Percentiles rank a stretch among this genome's conserved stretches.
Conservation (phyloP, 2,329 filamentous ascomycete species). For the Xylariaceae sp. region DNA sequence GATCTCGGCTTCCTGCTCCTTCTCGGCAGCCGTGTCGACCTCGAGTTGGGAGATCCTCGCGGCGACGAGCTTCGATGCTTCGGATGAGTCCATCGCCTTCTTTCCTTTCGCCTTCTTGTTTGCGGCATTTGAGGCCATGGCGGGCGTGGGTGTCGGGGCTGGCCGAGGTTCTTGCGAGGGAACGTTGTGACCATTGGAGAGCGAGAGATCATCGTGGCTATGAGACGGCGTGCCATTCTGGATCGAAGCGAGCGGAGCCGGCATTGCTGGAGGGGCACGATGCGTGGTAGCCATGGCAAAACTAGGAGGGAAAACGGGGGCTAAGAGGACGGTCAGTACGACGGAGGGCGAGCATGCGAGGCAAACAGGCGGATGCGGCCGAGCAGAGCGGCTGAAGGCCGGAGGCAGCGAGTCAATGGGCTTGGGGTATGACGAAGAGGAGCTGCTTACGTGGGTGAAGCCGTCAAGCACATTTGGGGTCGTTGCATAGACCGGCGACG, state of each 20-base stretch:
- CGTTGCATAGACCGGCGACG: slow-evolving; percentile 5
- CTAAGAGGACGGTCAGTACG: slow-evolving; percentile 7
- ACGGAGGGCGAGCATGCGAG: not conserved
- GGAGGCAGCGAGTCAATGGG: slow-evolving; percentile 3
- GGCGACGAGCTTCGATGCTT: slow-evolving; percentile 85
- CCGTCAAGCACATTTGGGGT: slow-evolving; percentile 20
- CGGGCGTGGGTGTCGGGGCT: slow-evolving; percentile 41
- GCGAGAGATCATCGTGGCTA: slow-evolving; percentile 32
- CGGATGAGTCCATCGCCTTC: slow-evolving; percentile 76
- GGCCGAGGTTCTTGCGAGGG: slow-evolving; percentile 38
- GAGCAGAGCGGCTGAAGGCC: not conserved
- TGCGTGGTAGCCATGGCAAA: slow-evolving; percentile 36
- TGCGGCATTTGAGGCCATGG: slow-evolving; percentile 45
- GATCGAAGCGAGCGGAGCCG: slow-evolving; percentile 29
- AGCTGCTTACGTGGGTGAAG: slow-evolving; percentile 17
- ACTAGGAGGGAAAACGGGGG: slow-evolving; percentile 16
- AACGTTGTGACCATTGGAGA: slow-evolving; percentile 37
- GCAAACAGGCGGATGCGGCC: not conserved
- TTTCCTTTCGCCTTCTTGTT: slow-evolving; percentile 79
- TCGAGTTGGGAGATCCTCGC: slow-evolving; percentile 95
- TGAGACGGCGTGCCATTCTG: slow-evolving; percentile 33
- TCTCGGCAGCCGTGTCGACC: slow-evolving; percentile 85
- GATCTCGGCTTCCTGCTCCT: slow-evolving; percentile 93
- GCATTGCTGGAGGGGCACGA: slow-evolving; percentile 31
- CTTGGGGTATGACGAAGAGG: slow-evolving; percentile 1